Evolutionary conservation across 345 rosid species (phyloP), one percentile per base, ranked within the genome.

Genomic region (Syzygium oleosum): DNA sequence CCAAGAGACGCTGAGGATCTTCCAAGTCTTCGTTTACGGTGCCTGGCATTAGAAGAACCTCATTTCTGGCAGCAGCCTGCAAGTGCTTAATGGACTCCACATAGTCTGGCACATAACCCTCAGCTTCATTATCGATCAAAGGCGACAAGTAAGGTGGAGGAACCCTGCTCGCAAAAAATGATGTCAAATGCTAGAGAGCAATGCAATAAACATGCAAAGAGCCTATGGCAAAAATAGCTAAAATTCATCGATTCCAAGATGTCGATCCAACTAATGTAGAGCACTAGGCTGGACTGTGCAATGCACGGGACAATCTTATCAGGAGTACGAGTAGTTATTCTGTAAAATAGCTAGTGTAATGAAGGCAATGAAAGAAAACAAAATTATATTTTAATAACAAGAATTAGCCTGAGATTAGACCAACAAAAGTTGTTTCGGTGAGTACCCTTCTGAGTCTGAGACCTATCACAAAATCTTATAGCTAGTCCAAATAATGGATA

Each of bases 131-230:
- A 91, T 96, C 95, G 63, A 98, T 96, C 92, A 96, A 96, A 49
- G 99, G 98, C 10, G 98, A 94, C 85, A 96, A 90, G 88, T 96
- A 99, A 3, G 99, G 99, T 10, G 99, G 99, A 84, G 97, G 98
- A 86, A 92, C 91, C 88, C 99, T 98, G 90, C 88, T 84, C 22
- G 49, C 77, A 65, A 38, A 86, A 63, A 88, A 52, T 46, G 53
- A 61, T 27, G 31, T 87, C 85, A 87, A 4, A 43, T 58, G 29
- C 23, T 61, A 43, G 38, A 12, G 9, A 87, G 27, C 4, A 3
- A 68, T 34, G 41, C 46, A 68, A 34, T 68, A 68, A 17, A 34
- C 46, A 34, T 34, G 46, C 80, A 68, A 68, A 68, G 25, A 68
- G 80, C 46, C 46, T 34, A 68, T 9, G 2, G 12, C n/a, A 34